Percentiles rank a stretch among this genome's conserved stretches.
Evolutionary conservation across 805 yeast species (phyloP).

Genomic region (Candida arabinofermentans): DNA sequence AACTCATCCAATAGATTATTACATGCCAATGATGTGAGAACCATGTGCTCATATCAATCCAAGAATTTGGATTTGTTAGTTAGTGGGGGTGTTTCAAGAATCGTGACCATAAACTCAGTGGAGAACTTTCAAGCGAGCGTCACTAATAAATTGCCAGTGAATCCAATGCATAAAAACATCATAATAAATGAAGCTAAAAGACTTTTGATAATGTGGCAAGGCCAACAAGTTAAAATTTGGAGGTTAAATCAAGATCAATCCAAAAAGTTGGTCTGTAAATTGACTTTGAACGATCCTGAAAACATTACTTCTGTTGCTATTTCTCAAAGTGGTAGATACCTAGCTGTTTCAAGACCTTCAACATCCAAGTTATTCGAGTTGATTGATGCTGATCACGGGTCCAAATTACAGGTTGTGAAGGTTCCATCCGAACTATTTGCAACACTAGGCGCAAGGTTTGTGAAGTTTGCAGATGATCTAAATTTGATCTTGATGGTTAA

Average conservation of each 20-base stretch:
- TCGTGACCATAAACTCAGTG: constrained; percentile 61
- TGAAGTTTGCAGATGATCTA: constrained; percentile 42
- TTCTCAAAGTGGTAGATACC: constrained; percentile 57
- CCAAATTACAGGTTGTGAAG: constrained; percentile 45
- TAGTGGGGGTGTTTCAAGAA: constrained; percentile 81
- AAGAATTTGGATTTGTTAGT: constrained; percentile 64
- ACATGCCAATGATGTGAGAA: constrained; percentile 83
- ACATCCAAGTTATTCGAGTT: constrained; percentile 68
- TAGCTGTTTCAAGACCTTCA: constrained; percentile 69
- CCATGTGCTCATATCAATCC: constrained; percentile 67
- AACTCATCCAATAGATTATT: constrained; percentile 70
- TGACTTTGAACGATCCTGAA: constrained; percentile 70
- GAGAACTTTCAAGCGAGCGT: constrained; percentile 67
- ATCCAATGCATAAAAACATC: constrained; percentile 20
- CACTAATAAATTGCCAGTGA: constrained; percentile 63
- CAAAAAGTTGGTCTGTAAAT: constrained; percentile 60
- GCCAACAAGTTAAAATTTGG: constrained; percentile 82
- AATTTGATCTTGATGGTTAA: constrained; percentile 47
- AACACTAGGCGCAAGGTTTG: constrained; percentile 51
- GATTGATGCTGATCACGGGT: constrained; percentile 30
- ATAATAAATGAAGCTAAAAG: constrained; percentile 43
- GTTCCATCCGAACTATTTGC: constrained; percentile 41
- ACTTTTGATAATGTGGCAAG: constrained; percentile 73
- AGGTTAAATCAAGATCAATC: constrained; percentile 36
- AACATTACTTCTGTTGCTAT: constrained; percentile 67